Evolutionary conservation across 2,329 filamentous ascomycete species (phyloP), one percentile per base, ranked within the genome.

Genomic region (Trichoderma sp.): DNA sequence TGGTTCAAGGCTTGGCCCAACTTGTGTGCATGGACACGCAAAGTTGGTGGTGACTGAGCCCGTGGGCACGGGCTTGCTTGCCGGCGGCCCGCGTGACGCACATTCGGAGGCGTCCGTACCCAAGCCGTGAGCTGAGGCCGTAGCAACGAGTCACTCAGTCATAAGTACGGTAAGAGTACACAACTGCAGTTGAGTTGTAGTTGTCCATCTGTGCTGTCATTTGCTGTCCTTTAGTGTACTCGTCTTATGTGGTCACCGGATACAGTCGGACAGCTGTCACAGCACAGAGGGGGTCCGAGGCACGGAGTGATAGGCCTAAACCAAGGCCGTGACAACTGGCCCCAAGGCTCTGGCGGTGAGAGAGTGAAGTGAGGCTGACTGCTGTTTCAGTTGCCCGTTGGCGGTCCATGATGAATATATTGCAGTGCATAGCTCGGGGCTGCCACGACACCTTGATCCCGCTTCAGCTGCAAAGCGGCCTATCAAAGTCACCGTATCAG

Each of bases 341-440:
- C 16, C 16, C n/a, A 21, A 38, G 16, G n/a, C 29, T 56, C 21
- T 45, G 33, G 69, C 69, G 69, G 69, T 72, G 68, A 71, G 41
- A 71, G 41, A 27, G 41, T 6, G 6, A 45, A 56, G 12, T 65
- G 60, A 73, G 60, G 60, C 69, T 33, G 69, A 65, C 31, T 27
- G 35, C 21, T 73, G 69, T 73, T 18, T 65, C 69, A 56, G 60
- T 64, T 73, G 60, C 41, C 29, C 29, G 41, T 50, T 64, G 59
- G 59, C 29, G 18, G 6, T 21, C 65, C 6, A 27, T 12, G 64
- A 11, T 50, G 38, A 41, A 66, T 50, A 66, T 53, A 21, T 9
- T 29, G 31, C 50, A 45, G 16, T 33, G 45, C 68, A 45, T 45
- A 16, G n/a, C 9, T 33, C 5, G 50, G 50, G 8, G 16, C 21